phyloP scores from a whole-genome alignment of 73 alveolate genomes.

The Blepharisma stoltei region DNA sequence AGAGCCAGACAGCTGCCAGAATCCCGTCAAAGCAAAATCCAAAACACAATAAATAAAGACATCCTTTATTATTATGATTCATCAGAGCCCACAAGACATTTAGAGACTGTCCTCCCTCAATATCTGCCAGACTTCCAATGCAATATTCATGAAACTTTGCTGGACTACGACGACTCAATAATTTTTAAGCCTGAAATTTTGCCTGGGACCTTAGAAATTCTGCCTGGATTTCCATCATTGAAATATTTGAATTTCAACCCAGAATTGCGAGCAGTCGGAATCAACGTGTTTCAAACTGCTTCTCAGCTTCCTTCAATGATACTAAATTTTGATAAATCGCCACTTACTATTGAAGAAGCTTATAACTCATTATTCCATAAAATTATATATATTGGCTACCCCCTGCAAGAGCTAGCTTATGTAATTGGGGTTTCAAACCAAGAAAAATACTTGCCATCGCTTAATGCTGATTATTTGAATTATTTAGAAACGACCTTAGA shows the following conservation, averaged over 20 bases:
- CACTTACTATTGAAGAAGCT: background rate
- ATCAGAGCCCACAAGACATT: background rate
- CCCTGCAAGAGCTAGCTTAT: slow-evolving; percentile 6
- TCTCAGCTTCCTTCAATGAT: background rate
- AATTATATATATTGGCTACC: slow-evolving; percentile 18
- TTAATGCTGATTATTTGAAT: background rate
- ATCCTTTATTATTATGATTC: background rate
- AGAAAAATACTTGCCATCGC: background rate
- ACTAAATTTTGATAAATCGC: background rate
- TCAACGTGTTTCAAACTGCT: background rate
- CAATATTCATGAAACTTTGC: background rate
- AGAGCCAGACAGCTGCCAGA: background rate
- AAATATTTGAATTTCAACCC: background rate
- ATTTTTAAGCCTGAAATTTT: background rate
- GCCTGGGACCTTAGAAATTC: background rate
- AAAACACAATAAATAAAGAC: background rate
- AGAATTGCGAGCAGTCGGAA: background rate
- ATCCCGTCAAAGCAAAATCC: background rate
- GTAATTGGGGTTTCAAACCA: slow-evolving; percentile 12
- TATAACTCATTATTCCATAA: slow-evolving; percentile 7
- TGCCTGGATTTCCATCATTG: slow-evolving; percentile 23
- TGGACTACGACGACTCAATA: background rate
- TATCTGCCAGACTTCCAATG: slow-evolving; percentile 14
- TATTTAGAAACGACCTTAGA: slow-evolving; percentile 8
- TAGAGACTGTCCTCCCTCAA: background rate